phyloP scores from a whole-genome alignment of 164 flowering plant genomes.

The Aristolochia fimbriata region DNA sequence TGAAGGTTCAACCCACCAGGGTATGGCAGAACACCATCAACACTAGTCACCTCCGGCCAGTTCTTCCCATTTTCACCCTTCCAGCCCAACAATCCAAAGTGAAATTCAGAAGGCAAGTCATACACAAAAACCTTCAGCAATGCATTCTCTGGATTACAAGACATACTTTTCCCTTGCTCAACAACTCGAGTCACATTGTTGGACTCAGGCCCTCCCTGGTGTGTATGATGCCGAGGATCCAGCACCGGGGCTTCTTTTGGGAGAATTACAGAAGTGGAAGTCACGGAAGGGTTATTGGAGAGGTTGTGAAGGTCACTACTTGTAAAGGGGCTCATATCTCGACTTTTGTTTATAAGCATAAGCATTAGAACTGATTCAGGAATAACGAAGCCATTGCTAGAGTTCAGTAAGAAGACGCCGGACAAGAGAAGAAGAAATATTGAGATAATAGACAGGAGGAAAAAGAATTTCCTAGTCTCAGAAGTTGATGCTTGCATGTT shows the following conservation, averaged over 20 bases:
- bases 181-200: slow-evolving; percentile 6
- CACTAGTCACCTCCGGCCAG: slow-evolving; percentile 59
- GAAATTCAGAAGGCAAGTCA: slow-evolving; percentile 81
- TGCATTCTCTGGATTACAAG: slow-evolving; percentile 30
- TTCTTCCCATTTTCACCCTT: slow-evolving; percentile 26
- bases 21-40: slow-evolving; percentile 38
- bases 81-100: slow-evolving; percentile 80
- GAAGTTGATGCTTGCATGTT: slow-evolving; percentile 31
- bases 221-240: background rate
- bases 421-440: slow-evolving; percentile 44
- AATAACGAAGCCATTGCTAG: slow-evolving; percentile 20
- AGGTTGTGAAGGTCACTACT: slow-evolving; percentile 5
- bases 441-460: slow-evolving; percentile 33
- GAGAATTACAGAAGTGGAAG: slow-evolving; percentile 4
- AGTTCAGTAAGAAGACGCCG: slow-evolving; percentile 36
- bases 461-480: slow-evolving; percentile 23
- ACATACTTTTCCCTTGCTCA: slow-evolving; percentile 8
- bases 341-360: slow-evolving; percentile 35
- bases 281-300: slow-evolving; percentile 11
- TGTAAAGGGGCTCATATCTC: slow-evolving; percentile 19
- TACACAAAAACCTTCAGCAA: slow-evolving; percentile 61
- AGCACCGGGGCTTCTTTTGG: slow-evolving; percentile 5
- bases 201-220: slow-evolving; percentile 7
- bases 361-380: slow-evolving; percentile 14
- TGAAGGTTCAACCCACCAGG: slow-evolving; percentile 89